Percentiles rank a stretch among this genome's conserved stretches.
phyloP scores from a whole-genome alignment of 805 yeast species.

The Metschnikowia kunwiensis region DNA sequence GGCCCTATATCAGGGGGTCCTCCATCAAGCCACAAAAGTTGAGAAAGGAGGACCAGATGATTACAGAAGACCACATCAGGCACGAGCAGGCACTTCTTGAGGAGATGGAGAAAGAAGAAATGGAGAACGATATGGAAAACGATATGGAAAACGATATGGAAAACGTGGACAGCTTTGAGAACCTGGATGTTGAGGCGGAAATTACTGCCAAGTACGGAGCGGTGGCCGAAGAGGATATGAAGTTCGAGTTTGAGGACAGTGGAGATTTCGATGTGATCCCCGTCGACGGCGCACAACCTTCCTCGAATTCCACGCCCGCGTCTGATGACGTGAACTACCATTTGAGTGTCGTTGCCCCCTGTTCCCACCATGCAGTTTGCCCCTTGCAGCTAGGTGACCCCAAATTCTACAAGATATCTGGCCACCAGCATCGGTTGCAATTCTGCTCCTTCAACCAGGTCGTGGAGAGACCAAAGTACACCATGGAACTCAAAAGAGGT shows the following conservation, averaged over 20 bases:
- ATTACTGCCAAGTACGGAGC: conserved; percentile 42
- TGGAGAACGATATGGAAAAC: conserved; percentile 10
- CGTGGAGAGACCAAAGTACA: conserved; percentile 72
- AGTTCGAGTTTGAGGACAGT: conserved; percentile 45
- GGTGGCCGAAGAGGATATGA: conserved; percentile 41
- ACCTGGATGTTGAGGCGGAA: conserved; percentile 22
- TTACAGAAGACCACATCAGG: conserved; percentile 34
- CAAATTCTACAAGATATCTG: conserved; percentile 52
- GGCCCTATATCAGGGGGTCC: conserved; percentile 61
- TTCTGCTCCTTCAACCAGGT: conserved; percentile 76
- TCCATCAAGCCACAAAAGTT: conserved; percentile 38
- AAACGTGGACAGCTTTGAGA: background rate
- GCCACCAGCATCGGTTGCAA: conserved; percentile 56
- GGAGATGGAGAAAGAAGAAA: conserved; percentile 24
- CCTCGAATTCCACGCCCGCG: background rate
- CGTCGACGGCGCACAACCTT: conserved; percentile 8
- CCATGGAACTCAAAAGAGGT: conserved; percentile 86
- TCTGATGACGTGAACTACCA: conserved; percentile 44
- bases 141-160: conserved; percentile 18
- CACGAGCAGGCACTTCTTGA: conserved; percentile 31
- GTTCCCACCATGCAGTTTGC: conserved; percentile 81
- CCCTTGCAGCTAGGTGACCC: conserved; percentile 83
- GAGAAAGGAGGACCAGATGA: conserved; percentile 34
- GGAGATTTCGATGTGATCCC: conserved; percentile 29
- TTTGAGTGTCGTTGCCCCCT: conserved; percentile 78